Conservation (phyloP, 495 filamentous ascomycete genomes). For the Pyronema omphalodes region DNA sequence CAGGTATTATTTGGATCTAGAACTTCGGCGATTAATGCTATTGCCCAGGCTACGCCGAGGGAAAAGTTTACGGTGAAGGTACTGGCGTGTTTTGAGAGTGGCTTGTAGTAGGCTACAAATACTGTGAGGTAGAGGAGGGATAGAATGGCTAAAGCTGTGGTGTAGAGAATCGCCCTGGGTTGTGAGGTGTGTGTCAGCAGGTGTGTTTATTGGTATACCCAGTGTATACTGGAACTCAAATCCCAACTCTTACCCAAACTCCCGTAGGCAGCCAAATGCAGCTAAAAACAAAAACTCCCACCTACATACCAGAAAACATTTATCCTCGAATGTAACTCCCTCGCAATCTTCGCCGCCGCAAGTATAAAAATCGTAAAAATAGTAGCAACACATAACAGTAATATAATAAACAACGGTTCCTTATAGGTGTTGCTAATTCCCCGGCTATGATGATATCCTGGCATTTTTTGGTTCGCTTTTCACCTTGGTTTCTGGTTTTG, state of each 20-base stretch:
- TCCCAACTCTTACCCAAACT: too few species aligned
- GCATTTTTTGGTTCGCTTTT: too few species aligned
- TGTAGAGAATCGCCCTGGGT: conserved; percentile 3
- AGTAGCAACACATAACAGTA: conserved; percentile 5
- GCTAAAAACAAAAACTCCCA: too few species aligned
- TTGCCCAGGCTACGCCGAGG: conserved; percentile 3
- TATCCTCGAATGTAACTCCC: conserved; percentile 3
- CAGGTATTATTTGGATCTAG: conserved; percentile 2
- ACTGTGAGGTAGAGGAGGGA: conserved; percentile 3
- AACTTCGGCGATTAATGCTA: not conserved
- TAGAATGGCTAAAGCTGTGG: not conserved
- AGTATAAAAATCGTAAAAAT: conserved; percentile 6
- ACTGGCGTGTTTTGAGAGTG: not conserved
- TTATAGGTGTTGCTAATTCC: conserved; percentile 5
- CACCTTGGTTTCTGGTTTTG: too few species aligned
- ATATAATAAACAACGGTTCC: conserved; percentile 8
- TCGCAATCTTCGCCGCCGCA: conserved; percentile 9
- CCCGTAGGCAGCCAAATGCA: too few species aligned
- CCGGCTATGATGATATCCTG: not conserved
- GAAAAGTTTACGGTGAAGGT: not conserved
- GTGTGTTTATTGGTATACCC: too few species aligned
- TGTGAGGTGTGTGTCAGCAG: not conserved
- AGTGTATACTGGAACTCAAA: too few species aligned
- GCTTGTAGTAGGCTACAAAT: not conserved
- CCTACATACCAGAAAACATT: conserved; percentile 10